phyloP scores from a whole-genome alignment of 176 grass and related monocot genomes.

The Cenchrus fungigraminus region DNA sequence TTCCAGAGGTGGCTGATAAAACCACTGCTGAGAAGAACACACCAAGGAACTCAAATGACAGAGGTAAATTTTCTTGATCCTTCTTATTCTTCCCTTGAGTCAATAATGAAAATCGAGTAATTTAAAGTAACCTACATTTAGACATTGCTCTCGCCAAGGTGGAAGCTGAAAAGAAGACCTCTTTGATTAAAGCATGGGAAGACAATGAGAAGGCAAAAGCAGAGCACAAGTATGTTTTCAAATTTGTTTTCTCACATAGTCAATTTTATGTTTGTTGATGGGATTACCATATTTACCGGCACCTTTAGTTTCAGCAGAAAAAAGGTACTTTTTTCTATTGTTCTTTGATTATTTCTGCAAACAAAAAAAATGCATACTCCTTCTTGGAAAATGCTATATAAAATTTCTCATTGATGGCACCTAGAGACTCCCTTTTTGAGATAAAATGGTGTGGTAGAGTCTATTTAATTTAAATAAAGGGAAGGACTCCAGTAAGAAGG shows the following conservation, averaged over 20 bases:
- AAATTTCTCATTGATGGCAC: background rate
- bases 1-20: conserved; percentile 47
- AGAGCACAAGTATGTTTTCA: conserved; percentile 69
- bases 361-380: background rate
- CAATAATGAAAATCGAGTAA: conserved; percentile 18
- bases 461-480: background rate
- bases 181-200: conserved; percentile 91
- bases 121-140: conserved; percentile 33
- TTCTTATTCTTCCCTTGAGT: background rate
- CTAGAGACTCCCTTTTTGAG: background rate
- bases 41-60: conserved; percentile 55
- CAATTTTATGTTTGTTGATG: background rate
- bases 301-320: background rate
- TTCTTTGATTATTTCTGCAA: background rate
- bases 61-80: conserved; percentile 40
- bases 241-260: background rate
- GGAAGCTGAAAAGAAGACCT: conserved; percentile 66
- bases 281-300: background rate
- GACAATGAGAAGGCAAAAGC: conserved; percentile 80
- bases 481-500: background rate
- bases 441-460: background rate
- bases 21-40: conserved; percentile 31
- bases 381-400: background rate
- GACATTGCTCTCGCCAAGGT: conserved; percentile 69
- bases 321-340: background rate